phyloP scores from a whole-genome alignment of 208 protist species.

The Leishmania gerbilli region DNA sequence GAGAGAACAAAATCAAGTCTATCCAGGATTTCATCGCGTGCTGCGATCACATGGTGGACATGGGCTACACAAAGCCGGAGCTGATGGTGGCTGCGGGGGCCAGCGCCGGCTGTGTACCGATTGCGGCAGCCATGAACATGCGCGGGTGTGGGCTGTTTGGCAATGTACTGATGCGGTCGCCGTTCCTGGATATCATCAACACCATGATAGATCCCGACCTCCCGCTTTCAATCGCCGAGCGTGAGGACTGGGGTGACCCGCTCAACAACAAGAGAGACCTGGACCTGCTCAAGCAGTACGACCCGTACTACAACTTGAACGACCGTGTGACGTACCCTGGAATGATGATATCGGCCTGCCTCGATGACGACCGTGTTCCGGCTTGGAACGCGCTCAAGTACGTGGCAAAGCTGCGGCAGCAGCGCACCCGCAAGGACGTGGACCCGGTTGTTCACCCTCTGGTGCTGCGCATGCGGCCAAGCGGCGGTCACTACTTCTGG shows the following conservation, averaged over 20 bases:
- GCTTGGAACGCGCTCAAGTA: slow-evolving; percentile 92
- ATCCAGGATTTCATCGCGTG: slow-evolving; percentile 93
- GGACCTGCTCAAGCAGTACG: slow-evolving; percentile 69
- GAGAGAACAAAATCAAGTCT: slow-evolving; percentile 87
- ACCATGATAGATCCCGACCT: slow-evolving; percentile 93
- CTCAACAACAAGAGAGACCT: slow-evolving; percentile 74
- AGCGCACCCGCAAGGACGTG: slow-evolving; percentile 64
- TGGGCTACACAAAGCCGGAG: slow-evolving; percentile 86
- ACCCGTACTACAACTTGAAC: slow-evolving; percentile 93
- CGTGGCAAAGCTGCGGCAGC: slow-evolving; percentile 83
- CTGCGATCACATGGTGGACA: slow-evolving; percentile 91
- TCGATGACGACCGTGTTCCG: slow-evolving; percentile 91
- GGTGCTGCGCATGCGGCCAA: slow-evolving; percentile 63
- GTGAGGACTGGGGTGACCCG: slow-evolving; percentile 95
- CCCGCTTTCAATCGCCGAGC: slow-evolving; percentile 90
- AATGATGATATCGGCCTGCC: slow-evolving; percentile 90
- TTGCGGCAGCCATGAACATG: slow-evolving; percentile 93
- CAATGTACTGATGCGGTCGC: slow-evolving; percentile 85
- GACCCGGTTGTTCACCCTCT: slow-evolving; percentile 81
- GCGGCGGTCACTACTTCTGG: slow-evolving; percentile 88
- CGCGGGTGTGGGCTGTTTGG: slow-evolving; percentile 84
- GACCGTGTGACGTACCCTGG: slow-evolving; percentile 87
- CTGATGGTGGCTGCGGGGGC: slow-evolving; percentile 89
- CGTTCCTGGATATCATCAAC: slow-evolving; percentile 94
- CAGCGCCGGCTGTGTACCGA: slow-evolving; percentile 94